Evolutionary conservation across 768 basidiomycete species (phyloP).

Genomic region (Collybia nuda): DNA sequence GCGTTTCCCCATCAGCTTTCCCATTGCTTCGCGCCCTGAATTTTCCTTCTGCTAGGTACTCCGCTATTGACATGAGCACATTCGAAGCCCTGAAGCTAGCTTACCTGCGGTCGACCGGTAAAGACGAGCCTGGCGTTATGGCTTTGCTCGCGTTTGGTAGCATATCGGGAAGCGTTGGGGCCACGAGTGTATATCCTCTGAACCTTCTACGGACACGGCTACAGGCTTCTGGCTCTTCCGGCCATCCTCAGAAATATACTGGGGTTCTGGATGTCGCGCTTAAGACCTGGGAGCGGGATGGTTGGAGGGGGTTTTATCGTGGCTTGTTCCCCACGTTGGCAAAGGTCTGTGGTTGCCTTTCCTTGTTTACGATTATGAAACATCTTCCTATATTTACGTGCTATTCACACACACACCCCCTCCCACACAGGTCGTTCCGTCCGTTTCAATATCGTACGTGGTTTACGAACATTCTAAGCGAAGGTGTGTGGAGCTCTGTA

Average conservation of each 20-base stretch:
- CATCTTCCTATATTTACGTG: background rate
- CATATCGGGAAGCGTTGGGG: conserved; percentile 90
- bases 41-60: conserved; percentile 48
- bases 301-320: conserved; percentile 93
- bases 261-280: conserved; percentile 84
- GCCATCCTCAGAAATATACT: conserved; percentile 88
- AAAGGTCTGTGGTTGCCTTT: conserved; percentile 52
- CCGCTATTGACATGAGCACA: conserved; percentile 97
- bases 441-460: conserved; percentile 95
- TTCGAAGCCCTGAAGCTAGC: conserved; percentile 94
- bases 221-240: conserved; percentile 94
- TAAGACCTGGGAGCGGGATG: conserved; percentile 81
- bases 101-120: conserved; percentile 82
- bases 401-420: background rate
- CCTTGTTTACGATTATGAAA: background rate
- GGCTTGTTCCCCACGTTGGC: conserved; percentile 91
- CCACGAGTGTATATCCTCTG: conserved; percentile 89
- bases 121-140: conserved; percentile 87
- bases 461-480: conserved; percentile 89
- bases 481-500: conserved; percentile 48
- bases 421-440: conserved; percentile 76
- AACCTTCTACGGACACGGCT: conserved; percentile 92
- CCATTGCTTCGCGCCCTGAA: background rate
- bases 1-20: conserved; percentile 24
- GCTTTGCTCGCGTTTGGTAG: conserved; percentile 90